phyloP scores from a whole-genome alignment of 495 filamentous ascomycete genomes.

The Oleoguttula mirabilis region DNA sequence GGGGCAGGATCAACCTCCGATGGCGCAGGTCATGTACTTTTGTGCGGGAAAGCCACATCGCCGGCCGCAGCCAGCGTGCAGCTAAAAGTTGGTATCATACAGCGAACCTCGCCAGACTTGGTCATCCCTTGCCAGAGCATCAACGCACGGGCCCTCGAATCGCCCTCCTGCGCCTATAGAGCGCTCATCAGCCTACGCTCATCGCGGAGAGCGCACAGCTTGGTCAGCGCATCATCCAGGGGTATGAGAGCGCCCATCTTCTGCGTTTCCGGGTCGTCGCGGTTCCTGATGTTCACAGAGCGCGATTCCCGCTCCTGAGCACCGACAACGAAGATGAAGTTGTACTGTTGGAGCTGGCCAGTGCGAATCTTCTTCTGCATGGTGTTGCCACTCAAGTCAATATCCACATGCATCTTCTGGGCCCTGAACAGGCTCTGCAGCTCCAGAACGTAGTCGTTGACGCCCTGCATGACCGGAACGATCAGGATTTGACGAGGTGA shows the following conservation, averaged over 20 bases:
- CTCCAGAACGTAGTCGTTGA: conserved; percentile 78
- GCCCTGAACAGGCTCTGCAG: conserved; percentile 50
- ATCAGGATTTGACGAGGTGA: conserved; percentile 85
- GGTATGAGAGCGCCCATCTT: conserved; percentile 58
- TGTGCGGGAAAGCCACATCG: no score
- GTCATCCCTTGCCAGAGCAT: no score
- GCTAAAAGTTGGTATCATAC: no score
- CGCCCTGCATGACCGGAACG: conserved; percentile 76
- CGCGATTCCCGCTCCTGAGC: conserved; percentile 64
- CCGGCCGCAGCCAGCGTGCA: no score
- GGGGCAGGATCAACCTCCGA: no score
- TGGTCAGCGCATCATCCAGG: conserved; percentile 63
- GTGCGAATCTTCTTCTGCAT: conserved; percentile 91
- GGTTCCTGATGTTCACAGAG: conserved; percentile 79
- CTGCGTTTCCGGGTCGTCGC: conserved; percentile 76
- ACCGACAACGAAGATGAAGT: conserved; percentile 85
- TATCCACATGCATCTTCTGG: conserved; percentile 63
- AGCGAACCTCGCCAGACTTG: no score
- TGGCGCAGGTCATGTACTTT: no score
- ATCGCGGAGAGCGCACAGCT: conserved; percentile 58
- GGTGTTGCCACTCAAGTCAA: conserved; percentile 83
- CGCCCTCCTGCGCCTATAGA: neutral
- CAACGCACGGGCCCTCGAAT: neutral
- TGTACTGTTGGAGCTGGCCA: conserved; percentile 79
- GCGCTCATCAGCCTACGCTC: conserved; percentile 22